Conservation (phyloP, 2,329 filamentous ascomycete genomes). For the Myotisia sp. region DNA sequence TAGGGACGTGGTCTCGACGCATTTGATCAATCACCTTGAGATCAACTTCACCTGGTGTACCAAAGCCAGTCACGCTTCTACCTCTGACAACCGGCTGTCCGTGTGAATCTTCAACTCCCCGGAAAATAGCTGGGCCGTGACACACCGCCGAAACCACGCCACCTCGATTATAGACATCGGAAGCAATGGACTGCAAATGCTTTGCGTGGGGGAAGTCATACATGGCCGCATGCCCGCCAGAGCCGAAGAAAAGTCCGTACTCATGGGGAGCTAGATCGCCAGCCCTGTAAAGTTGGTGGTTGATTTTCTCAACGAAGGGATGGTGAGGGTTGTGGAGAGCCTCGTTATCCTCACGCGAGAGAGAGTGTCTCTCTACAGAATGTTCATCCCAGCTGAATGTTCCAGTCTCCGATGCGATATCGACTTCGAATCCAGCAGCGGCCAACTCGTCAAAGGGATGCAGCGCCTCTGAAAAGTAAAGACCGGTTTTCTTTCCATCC, state of each 20-base stretch:
- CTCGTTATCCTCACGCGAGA: conserved; percentile 25
- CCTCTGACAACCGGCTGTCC: conserved; percentile 24
- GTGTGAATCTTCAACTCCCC: conserved; percentile 18
- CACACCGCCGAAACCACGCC: conserved; percentile 31
- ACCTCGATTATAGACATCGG: conserved; percentile 27
- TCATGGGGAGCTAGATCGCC: conserved; percentile 12
- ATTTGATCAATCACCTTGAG: conserved; percentile 24
- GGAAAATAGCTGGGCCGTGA: conserved; percentile 27
- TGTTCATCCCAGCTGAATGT: conserved; percentile 31
- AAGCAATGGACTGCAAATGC: conserved; percentile 28
- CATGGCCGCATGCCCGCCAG: conserved; percentile 27
- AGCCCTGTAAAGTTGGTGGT: conserved; percentile 18
- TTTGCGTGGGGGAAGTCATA: conserved; percentile 35
- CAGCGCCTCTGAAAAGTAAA: conserved; percentile 13
- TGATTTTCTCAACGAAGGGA: conserved; percentile 34
- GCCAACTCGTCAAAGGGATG: conserved; percentile 12
- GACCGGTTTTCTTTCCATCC: conserved; percentile 16
- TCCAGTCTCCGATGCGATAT: conserved; percentile 34
- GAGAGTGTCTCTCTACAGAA: conserved; percentile 25
- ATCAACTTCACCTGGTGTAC: conserved; percentile 24
- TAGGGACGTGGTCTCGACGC: conserved; percentile 12
- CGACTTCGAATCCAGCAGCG: conserved; percentile 33
- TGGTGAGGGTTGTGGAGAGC: conserved; percentile 26
- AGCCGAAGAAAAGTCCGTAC: conserved; percentile 13
- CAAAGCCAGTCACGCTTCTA: conserved; percentile 28